Base-by-base conservation (phyloP, 192 early-diverging fungal genomes). In the Funneliformis geosporum region DNA sequence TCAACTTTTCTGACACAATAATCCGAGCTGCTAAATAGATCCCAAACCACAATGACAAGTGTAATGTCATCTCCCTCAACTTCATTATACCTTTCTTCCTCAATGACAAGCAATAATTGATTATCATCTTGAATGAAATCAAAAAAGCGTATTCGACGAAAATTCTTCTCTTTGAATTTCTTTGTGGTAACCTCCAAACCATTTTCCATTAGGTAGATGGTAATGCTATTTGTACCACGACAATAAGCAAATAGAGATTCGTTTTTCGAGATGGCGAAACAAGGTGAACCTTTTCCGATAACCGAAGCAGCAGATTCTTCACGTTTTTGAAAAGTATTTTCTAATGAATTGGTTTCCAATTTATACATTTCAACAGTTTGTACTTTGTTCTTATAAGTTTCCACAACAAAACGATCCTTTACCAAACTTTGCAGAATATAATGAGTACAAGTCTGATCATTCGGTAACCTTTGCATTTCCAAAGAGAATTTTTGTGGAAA, bases 121-220 rank as follows among this genome's bases (percentile, higher is more conserved):
- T 10, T 47, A 33, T 65, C 64, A 27, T 65, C 64, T 28, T 65
- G 23, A n/a, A 65, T 23, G 21, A 65, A 65, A 28, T 65, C 64
- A 10, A 65, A 28, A 25, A 25, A 33, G 3, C 11, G 6, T 65
- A 65, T 33, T 65, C 21, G 46, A 47, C 33, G 33, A 33, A 33
- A 33, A 12, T 1, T 12, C 9, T 2, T 65, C 5, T 33, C 64
- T 21, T 23, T 33, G 23, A 38, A 66, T 28, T 66, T 38, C 14
- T 66, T 66, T 55, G 50, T 55, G 4, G 18, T 27, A 66, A 27
- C 9, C 25, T 66, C 64, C 64, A 66, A 66, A 66, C 64, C 33
- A 66, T 66, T 66, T 38, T 66, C 64, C 64, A 66, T 27, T 38
- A 66, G 21, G 7, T 66, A 66, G 14, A 66, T 66, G 21, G 50